A percentile compares a stretch with the other conserved stretches of the same genome.
Conservation (phyloP, 1,139 yeast genomes). For the Suhomyces bokatorum region DNA sequence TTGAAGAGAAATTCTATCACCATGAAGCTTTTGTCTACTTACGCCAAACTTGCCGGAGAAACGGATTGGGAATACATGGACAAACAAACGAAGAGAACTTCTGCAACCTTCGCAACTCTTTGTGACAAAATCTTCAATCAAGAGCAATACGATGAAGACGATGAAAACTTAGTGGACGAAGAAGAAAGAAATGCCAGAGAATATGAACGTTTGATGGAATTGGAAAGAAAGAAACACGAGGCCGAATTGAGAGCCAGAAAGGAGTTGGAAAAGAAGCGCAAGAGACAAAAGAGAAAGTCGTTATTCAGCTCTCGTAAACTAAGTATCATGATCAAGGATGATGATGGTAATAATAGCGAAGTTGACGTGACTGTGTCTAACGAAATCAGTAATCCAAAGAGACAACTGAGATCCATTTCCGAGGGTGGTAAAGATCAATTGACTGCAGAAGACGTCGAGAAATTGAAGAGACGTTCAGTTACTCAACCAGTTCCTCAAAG, state of each 20-base stretch:
- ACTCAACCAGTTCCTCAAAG: slow-evolving; percentile 44
- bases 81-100: slow-evolving; percentile 71
- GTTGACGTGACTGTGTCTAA: slow-evolving; percentile 26
- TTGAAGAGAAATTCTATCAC: slow-evolving; percentile 71
- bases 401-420: slow-evolving; percentile 42
- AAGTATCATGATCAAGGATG: slow-evolving; percentile 38
- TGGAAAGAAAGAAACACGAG: slow-evolving; percentile 51
- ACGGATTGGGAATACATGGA: slow-evolving; percentile 72
- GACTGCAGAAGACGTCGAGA: slow-evolving; percentile 44
- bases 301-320: slow-evolving; percentile 43
- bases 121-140: slow-evolving; percentile 74
- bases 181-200: slow-evolving; percentile 52
- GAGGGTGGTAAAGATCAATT: slow-evolving; percentile 39
- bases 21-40: slow-evolving; percentile 64
- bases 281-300: slow-evolving; percentile 46
- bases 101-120: slow-evolving; percentile 73
- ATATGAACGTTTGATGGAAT: slow-evolving; percentile 52
- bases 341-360: slow-evolving; percentile 33
- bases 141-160: slow-evolving; percentile 56
- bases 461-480: slow-evolving; percentile 47
- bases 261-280: slow-evolving; percentile 48
- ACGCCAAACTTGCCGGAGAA: slow-evolving; percentile 68
- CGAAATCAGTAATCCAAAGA: slow-evolving; percentile 40
- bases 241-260: slow-evolving; percentile 47
- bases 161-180: slow-evolving; percentile 49